Percentiles rank a stretch among this genome's conserved stretches.
Conservation (phyloP, 1,284 basidiomycete genomes). For the Fomes fomentarius region DNA sequence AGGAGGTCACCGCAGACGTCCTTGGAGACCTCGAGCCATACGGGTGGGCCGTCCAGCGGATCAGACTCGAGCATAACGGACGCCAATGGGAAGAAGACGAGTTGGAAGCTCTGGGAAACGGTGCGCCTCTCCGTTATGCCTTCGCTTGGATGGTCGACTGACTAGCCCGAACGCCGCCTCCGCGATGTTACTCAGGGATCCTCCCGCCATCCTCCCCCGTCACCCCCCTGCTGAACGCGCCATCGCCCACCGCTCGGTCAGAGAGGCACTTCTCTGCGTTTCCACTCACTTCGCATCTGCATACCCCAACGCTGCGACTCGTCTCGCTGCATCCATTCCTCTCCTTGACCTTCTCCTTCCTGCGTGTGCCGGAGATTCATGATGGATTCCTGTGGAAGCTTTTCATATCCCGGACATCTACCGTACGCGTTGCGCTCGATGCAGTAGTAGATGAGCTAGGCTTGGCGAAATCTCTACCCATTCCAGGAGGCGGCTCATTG, state of each 20-base stretch:
- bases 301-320: conserved; percentile 68
- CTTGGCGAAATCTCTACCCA: conserved; percentile 60
- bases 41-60: conserved; percentile 70
- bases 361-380: conserved; percentile 78
- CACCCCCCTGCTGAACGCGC: conserved; percentile 52
- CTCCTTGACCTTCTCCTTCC: conserved; percentile 57
- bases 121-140: conserved; percentile 37
- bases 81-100: conserved; percentile 73
- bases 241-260: conserved; percentile 38
- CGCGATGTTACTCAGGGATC: conserved; percentile 46
- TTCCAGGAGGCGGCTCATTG: conserved; percentile 61
- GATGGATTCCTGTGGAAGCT: conserved; percentile 70
- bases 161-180: not conserved
- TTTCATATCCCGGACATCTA: conserved; percentile 60
- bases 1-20: conserved; percentile 56
- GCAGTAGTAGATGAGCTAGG: conserved; percentile 68
- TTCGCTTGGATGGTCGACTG: not conserved
- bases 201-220: conserved; percentile 49
- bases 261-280: conserved; percentile 73
- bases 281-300: conserved; percentile 70
- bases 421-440: conserved; percentile 57
- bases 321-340: conserved; percentile 71
- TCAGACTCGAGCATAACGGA: conserved; percentile 60
- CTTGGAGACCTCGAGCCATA: conserved; percentile 57
- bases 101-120: conserved; percentile 63